Evolutionary conservation across 169 alveolate species (phyloP).

Genomic region (Plasmodium knowlesi): DNA sequence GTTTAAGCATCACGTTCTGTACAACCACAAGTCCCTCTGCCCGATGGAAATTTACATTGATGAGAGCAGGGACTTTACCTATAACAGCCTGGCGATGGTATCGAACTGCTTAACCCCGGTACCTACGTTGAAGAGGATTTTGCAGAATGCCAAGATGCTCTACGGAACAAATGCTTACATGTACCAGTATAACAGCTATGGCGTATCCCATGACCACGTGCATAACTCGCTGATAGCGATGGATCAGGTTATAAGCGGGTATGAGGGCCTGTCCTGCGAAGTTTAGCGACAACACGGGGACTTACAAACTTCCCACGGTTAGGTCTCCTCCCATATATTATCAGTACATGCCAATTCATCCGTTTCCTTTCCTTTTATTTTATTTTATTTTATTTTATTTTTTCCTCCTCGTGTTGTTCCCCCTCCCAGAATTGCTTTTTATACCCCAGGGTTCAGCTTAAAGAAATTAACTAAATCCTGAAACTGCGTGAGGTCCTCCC

Average conservation of each 20-base stretch:
- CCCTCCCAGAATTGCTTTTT: not conserved
- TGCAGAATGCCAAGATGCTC: conserved; percentile 74
- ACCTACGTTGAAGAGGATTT: conserved; percentile 54
- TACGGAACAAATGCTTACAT: conserved; percentile 78
- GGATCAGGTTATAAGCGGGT: conserved; percentile 37
- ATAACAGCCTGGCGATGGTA: conserved; percentile 74
- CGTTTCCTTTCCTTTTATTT: no score
- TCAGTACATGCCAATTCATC: not conserved
- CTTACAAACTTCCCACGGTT: not conserved
- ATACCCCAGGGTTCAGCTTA: conserved; percentile 29
- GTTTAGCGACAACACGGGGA: not conserved
- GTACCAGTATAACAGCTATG: conserved; percentile 71
- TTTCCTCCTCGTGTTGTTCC: not conserved
- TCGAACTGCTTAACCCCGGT: conserved; percentile 77
- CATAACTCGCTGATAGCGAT: conserved; percentile 32
- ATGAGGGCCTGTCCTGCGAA: conserved; percentile 52
- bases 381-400: not conserved
- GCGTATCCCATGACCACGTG: conserved; percentile 68
- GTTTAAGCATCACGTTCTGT: conserved; percentile 77
- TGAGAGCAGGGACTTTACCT: conserved; percentile 18
- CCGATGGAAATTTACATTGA: conserved; percentile 75
- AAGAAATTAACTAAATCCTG: conserved; percentile 54
- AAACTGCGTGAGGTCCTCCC: conserved; percentile 37
- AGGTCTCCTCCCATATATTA: not conserved
- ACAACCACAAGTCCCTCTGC: conserved; percentile 62